Conservation (phyloP, 2,329 filamentous ascomycete species). For the Ophiognomonia clavigignenti-juglandacearum region DNA sequence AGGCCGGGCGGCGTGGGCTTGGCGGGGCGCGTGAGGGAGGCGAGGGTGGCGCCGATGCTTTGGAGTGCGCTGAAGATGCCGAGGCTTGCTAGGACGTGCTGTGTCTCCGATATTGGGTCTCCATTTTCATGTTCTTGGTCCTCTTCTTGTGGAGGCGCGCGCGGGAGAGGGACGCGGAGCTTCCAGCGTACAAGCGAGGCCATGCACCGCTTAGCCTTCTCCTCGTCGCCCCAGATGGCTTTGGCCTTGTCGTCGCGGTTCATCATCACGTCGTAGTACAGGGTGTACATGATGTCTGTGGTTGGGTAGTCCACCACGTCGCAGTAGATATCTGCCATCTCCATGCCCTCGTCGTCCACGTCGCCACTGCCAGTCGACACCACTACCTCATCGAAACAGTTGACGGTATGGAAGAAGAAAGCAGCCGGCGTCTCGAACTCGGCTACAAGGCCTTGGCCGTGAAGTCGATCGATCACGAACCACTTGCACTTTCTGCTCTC, state of each 20-base stretch:
- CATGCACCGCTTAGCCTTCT: conserved; percentile 30
- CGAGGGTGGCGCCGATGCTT: no score
- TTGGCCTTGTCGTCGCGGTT: conserved; percentile 42
- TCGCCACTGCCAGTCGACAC: conserved; percentile 19
- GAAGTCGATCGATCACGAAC: conserved; percentile 67
- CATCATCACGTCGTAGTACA: conserved; percentile 67
- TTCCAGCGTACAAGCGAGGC: conserved; percentile 39
- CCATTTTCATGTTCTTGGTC: not conserved
- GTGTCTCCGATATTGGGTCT: no score
- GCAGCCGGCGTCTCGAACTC: conserved; percentile 62
- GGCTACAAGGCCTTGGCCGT: conserved; percentile 60
- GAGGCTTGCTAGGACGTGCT: no score
- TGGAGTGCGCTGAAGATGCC: no score
- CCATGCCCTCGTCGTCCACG: conserved; percentile 25
- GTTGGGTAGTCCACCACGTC: conserved; percentile 63
- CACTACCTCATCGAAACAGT: conserved; percentile 62
- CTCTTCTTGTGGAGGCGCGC: not conserved
- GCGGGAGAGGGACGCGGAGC: conserved; percentile 29
- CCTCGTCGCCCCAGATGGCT: conserved; percentile 37
- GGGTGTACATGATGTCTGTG: conserved; percentile 57
- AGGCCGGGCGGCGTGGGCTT: not conserved
- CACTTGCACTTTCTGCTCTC: conserved; percentile 53
- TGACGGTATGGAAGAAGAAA: conserved; percentile 78
- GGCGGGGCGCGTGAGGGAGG: not conserved
- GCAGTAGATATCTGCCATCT: conserved; percentile 50